Percentiles rank a stretch among this genome's conserved stretches.
phyloP scores from a whole-genome alignment of 805 yeast genomes.

The Candida khao-thaluensis region DNA sequence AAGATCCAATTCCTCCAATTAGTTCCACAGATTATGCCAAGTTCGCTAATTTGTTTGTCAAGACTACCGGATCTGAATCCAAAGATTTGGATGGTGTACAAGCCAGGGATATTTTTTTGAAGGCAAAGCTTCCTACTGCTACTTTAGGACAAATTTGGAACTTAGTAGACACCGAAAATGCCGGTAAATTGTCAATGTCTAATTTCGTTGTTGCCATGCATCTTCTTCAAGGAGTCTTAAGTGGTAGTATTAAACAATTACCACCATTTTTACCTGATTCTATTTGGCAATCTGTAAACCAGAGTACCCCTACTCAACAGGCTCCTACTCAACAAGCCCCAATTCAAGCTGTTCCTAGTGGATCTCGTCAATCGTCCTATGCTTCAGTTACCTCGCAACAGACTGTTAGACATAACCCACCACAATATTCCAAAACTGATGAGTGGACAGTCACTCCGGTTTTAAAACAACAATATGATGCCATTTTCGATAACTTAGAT shows the following conservation, averaged over 20 bases:
- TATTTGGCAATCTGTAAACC: slow-evolving; percentile 37
- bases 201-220: slow-evolving; percentile 95
- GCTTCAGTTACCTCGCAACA: slow-evolving; percentile 35
- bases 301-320: too few species aligned
- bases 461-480: slow-evolving; percentile 74
- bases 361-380: slow-evolving; percentile 28
- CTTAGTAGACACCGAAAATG: slow-evolving; percentile 71
- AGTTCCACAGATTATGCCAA: slow-evolving; percentile 57
- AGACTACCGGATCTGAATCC: slow-evolving; percentile 53
- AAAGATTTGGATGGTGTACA: slow-evolving; percentile 69
- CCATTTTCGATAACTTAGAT: slow-evolving; percentile 77
- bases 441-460: slow-evolving; percentile 72
- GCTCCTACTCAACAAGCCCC: too few species aligned
- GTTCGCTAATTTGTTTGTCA: slow-evolving; percentile 71
- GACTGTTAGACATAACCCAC: slow-evolving; percentile 32
- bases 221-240: slow-evolving; percentile 77
- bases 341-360: not conserved
- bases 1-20: slow-evolving; percentile 49
- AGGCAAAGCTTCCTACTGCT: slow-evolving; percentile 79
- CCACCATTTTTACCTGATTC: slow-evolving; percentile 43
- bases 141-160: slow-evolving; percentile 86
- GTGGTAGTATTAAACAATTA: slow-evolving; percentile 60
- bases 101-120: slow-evolving; percentile 83
- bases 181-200: slow-evolving; percentile 68
- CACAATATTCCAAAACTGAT: slow-evolving; percentile 15